phyloP scores from a whole-genome alignment of 352 stramenopile genomes.

The Aphanomyces astaci region DNA sequence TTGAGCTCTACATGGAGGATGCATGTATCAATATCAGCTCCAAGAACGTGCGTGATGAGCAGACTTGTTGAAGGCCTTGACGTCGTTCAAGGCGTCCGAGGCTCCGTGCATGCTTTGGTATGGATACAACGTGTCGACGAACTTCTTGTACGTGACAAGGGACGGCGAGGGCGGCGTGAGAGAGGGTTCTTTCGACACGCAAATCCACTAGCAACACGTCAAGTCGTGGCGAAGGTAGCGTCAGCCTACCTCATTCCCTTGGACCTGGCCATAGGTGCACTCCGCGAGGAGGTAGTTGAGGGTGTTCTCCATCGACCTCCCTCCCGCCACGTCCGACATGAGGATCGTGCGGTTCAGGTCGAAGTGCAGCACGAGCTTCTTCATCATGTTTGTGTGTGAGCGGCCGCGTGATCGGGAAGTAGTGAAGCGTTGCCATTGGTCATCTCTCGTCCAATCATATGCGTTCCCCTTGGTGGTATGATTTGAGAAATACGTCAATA shows the following conservation, averaged over 20 bases:
- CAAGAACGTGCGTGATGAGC: not conserved
- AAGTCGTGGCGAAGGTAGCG: not conserved
- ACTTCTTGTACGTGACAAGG: slow-evolving; percentile 77
- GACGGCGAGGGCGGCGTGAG: slow-evolving; percentile 32
- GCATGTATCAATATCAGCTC: not conserved
- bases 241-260: slow-evolving; percentile 29
- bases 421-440: not conserved
- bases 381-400: slow-evolving; percentile 10
- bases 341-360: slow-evolving; percentile 85
- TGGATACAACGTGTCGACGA: slow-evolving; percentile 60
- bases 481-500: too few relatives aligned
- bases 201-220: slow-evolving; percentile 37
- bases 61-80: slow-evolving; percentile 69
- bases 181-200: slow-evolving; percentile 46
- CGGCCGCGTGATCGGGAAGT: not conserved
- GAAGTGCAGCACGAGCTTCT: slow-evolving; percentile 69
- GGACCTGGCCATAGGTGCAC: slow-evolving; percentile 62
- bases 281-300: slow-evolving; percentile 80
- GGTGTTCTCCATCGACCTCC: slow-evolving; percentile 83
- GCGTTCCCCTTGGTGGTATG: too few relatives aligned
- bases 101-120: slow-evolving; percentile 44
- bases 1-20: slow-evolving; percentile 28
- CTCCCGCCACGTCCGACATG: slow-evolving; percentile 83
- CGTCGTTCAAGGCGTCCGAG: slow-evolving; percentile 33
- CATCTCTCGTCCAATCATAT: not conserved